Evolutionary conservation across 2,329 filamentous ascomycete species (phyloP).

Genomic region (Coniochaeta prunicola): DNA sequence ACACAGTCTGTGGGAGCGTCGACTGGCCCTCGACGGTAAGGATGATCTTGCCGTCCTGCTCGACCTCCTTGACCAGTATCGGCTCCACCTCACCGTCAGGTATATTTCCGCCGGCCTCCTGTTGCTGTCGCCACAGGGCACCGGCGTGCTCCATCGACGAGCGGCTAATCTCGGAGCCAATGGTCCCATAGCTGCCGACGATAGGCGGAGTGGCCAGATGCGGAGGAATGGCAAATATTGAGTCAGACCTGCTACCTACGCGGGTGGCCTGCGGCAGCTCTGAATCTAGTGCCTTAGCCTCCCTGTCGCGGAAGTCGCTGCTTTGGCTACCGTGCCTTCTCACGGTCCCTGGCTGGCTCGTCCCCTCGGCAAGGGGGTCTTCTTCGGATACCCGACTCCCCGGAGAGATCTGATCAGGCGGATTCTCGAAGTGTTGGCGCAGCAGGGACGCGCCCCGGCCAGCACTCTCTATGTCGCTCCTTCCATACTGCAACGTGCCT

Average conservation of each 20-base stretch:
- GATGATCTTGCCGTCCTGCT: constrained; percentile 80
- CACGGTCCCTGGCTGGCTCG: constrained; percentile 10
- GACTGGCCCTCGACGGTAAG: constrained; percentile 85
- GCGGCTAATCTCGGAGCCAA: constrained; percentile 32
- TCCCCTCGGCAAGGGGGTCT: constrained; percentile 9
- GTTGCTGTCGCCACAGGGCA: constrained; percentile 45
- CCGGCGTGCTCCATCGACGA: constrained; percentile 44
- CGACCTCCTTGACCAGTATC: constrained; percentile 80
- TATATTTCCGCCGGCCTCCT: constrained; percentile 38
- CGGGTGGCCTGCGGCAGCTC: constrained; percentile 30
- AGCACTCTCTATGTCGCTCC: constrained; percentile 29
- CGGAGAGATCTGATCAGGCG: constrained; percentile 18
- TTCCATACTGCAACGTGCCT: constrained; percentile 26
- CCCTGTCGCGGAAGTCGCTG: constrained; percentile 33
- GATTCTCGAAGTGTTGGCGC: constrained; percentile 42
- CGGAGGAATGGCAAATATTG: constrained; percentile 51
- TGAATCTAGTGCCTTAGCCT: constrained; percentile 38
- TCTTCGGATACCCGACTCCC: constrained; percentile 8
- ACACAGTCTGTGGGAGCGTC: constrained; percentile 90
- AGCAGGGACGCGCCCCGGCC: constrained; percentile 36
- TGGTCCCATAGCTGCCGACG: constrained; percentile 62
- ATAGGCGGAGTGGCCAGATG: constrained; percentile 62
- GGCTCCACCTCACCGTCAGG: constrained; percentile 59
- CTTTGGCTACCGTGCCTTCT: neutral
- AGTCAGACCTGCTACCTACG: constrained; percentile 27